A percentile compares a stretch with the other conserved stretches of the same genome.
These are phyloP conservation scores for Colletotrichum caudatum DNA, from an alignment of 2,329 filamentous ascomycete species.

Conservation along the genomic window DNA sequence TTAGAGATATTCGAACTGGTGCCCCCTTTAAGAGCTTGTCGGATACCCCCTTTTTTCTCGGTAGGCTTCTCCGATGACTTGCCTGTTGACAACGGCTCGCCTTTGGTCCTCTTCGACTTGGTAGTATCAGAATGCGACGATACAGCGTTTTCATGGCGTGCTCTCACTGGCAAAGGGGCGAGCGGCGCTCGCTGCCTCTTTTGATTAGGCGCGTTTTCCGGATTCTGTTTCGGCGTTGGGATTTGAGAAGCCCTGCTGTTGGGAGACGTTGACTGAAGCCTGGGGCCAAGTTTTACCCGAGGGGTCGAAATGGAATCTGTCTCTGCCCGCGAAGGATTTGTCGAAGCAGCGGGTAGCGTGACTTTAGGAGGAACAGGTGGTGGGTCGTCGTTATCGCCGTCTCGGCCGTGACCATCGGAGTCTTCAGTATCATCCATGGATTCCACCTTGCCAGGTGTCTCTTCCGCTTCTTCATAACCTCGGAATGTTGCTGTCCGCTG, in stretches of 20 bases:
- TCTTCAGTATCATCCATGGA: constrained; percentile 44
- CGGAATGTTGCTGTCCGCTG: constrained; percentile 57
- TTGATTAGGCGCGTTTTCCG: constrained; percentile 59
- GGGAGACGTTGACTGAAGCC: constrained; percentile 20
- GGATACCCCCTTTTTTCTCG: constrained; percentile 62
- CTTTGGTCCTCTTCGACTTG: constrained; percentile 49
- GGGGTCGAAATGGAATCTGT: constrained; percentile 14
- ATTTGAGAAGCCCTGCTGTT: constrained; percentile 42
- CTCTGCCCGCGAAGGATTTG: not conserved
- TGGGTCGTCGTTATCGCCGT: constrained; percentile 24
- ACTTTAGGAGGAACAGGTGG: constrained; percentile 43
- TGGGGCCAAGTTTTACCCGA: constrained; percentile 22
- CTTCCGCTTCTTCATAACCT: constrained; percentile 49
- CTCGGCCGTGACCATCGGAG: constrained; percentile 19
- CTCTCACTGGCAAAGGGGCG: constrained; percentile 39
- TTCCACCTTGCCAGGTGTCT: constrained; percentile 46
- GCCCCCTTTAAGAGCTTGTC: constrained; percentile 65
- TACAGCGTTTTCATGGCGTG: constrained; percentile 39
- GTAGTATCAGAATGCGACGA: constrained; percentile 45
- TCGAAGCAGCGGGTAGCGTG: not conserved
- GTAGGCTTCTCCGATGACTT: constrained; percentile 43
- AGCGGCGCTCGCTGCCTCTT: constrained; percentile 58
- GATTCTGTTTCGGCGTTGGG: constrained; percentile 44
- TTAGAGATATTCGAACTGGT: constrained; percentile 60
- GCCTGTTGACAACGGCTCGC: constrained; percentile 44